Conservation (phyloP, 108 stramenopile genomes). For the Schizochytrium sp. region DNA sequence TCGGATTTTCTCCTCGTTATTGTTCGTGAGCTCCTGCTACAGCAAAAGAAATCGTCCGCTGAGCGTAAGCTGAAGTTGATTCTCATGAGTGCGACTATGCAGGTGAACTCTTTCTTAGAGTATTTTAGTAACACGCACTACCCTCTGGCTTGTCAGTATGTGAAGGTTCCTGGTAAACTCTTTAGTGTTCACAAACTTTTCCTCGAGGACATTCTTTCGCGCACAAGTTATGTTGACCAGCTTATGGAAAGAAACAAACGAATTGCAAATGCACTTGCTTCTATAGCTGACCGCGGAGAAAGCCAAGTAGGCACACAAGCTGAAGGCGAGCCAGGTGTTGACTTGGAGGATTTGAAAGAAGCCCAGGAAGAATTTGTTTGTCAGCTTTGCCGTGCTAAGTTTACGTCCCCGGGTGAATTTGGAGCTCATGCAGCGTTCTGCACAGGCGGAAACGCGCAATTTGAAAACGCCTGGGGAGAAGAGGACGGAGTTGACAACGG, state of each 20-base stretch:
- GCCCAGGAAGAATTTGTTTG: background rate
- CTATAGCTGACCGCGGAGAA: background rate
- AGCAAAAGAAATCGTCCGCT: background rate
- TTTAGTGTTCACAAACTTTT: slow-evolving; percentile 85
- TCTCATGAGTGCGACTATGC: slow-evolving; percentile 91
- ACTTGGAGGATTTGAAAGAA: background rate
- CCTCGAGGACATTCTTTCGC: slow-evolving; percentile 80
- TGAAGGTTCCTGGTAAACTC: slow-evolving; percentile 63
- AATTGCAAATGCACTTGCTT: slow-evolving; percentile 16
- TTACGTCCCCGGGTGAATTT: background rate
- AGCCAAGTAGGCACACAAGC: background rate
- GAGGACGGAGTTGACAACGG: background rate
- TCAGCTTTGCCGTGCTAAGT: background rate
- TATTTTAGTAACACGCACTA: slow-evolving; percentile 77
- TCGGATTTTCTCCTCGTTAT: slow-evolving; percentile 82
- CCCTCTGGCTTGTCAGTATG: background rate
- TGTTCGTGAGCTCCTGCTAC: slow-evolving; percentile 70
- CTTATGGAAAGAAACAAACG: slow-evolving; percentile 43
- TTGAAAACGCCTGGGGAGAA: background rate
- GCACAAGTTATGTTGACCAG: slow-evolving; percentile 77
- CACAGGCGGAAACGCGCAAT: background rate
- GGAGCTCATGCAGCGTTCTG: slow-evolving; percentile 56
- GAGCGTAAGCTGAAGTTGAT: slow-evolving; percentile 67
- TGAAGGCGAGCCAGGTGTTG: background rate
- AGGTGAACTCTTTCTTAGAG: slow-evolving; percentile 81